Evolutionary conservation across 1,139 yeast genomes (phyloP).

Genomic region (Zygotorulaspora mrakii): DNA sequence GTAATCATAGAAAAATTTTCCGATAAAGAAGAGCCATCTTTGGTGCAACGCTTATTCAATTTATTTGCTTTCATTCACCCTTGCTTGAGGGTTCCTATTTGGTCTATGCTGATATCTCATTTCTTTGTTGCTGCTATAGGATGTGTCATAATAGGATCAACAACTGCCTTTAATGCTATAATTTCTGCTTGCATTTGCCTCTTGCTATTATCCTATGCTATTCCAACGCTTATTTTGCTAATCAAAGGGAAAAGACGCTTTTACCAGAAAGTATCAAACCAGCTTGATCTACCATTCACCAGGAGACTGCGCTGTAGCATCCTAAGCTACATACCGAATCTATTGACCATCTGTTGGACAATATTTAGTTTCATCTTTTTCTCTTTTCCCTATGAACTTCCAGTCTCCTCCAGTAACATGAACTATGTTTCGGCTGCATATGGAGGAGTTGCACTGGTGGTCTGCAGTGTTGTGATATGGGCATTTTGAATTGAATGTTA

Average conservation of each 20-base stretch:
- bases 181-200: conserved; percentile 40
- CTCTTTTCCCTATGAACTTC: conserved; percentile 46
- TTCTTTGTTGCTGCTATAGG: conserved; percentile 37
- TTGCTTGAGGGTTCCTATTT: conserved; percentile 35
- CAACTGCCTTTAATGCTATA: conserved; percentile 40
- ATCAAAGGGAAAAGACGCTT: conserved; percentile 44
- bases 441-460: conserved; percentile 34
- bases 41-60: conserved; percentile 25
- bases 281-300: conserved; percentile 37
- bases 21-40: conserved; percentile 4
- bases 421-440: conserved; percentile 46
- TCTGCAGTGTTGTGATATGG: neutral
- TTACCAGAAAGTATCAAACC: conserved; percentile 25
- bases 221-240: conserved; percentile 38
- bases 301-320: conserved; percentile 36
- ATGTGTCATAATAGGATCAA: conserved; percentile 39
- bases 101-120: conserved; percentile 38
- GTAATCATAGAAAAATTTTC: conserved; percentile 15
- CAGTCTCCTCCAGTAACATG: conserved; percentile 45
- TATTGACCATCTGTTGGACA: conserved; percentile 42
- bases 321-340: conserved; percentile 45
- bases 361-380: conserved; percentile 43
- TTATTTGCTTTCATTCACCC: conserved; percentile 34
- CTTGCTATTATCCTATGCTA: conserved; percentile 37
- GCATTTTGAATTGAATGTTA: neutral